Conservation (phyloP, 257 asterid genomes). For the Penstemon newberryi region DNA sequence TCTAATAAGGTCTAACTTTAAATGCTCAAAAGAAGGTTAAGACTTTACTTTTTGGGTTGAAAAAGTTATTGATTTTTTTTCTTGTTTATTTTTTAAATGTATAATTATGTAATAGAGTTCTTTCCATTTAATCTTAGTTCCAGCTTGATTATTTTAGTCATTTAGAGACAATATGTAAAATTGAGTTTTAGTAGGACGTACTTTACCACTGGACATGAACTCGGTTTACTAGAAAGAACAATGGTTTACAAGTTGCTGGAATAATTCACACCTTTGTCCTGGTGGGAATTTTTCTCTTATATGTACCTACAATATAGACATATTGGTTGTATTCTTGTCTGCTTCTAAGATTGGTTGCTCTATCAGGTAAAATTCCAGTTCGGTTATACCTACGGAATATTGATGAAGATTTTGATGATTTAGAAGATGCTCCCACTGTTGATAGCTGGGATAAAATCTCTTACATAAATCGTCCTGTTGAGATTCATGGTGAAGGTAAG, state of each 20-base stretch:
- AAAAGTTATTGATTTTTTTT: not conserved
- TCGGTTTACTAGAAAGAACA: conserved; percentile 3
- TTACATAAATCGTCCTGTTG: conserved; percentile 83
- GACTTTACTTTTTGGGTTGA: not conserved
- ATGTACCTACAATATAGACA: conserved; percentile 6
- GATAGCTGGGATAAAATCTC: conserved; percentile 86
- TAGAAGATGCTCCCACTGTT: conserved; percentile 58
- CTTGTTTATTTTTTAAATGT: not conserved
- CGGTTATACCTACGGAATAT: conserved; percentile 71
- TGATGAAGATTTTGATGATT: conserved; percentile 58
- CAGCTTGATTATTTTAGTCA: not conserved
- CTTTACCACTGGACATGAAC: not conserved
- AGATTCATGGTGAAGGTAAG: conserved; percentile 70
- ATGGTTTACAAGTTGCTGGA: conserved; percentile 14
- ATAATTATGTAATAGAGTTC: too few relatives aligned
- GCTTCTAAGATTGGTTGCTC: conserved; percentile 27
- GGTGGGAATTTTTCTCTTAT: conserved; percentile 16
- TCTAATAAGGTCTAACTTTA: not conserved
- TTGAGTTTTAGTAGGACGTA: conserved; percentile 5
- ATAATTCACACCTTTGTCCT: conserved; percentile 15
- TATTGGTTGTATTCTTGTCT: conserved; percentile 16
- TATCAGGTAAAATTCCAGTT: conserved; percentile 84
- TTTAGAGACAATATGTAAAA: not conserved
- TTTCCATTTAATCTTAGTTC: not conserved
- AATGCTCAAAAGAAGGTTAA: not conserved